Percentiles rank a stretch among this genome's conserved stretches.
Evolutionary conservation across 148 eudicot genomes (phyloP).

Genomic region (Vaccinium vitisidaea): DNA sequence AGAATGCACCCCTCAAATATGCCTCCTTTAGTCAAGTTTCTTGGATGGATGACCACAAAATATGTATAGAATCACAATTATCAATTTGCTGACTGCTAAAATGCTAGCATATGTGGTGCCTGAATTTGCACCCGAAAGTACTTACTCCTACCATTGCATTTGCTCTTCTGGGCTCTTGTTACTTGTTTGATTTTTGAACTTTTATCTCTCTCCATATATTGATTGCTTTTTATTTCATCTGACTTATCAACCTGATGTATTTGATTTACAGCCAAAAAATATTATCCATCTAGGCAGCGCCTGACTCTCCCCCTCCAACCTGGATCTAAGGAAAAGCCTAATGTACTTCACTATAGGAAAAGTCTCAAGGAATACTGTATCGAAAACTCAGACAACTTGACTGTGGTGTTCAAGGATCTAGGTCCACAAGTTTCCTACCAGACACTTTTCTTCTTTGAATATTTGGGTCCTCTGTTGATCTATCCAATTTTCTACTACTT

Average conservation of each 20-base stretch:
- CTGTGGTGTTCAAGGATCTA: slow-evolving; percentile 84
- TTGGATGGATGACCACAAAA: background rate
- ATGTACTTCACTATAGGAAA: slow-evolving; percentile 66
- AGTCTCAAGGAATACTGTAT: slow-evolving; percentile 64
- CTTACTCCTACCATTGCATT: background rate
- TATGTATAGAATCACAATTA: background rate
- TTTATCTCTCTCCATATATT: background rate
- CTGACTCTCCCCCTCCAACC: slow-evolving; percentile 83
- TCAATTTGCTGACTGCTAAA: background rate
- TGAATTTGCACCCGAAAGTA: background rate
- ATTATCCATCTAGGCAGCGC: slow-evolving; percentile 91
- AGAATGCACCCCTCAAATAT: background rate
- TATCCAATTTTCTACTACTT: slow-evolving; percentile 83
- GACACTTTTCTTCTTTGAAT: slow-evolving; percentile 88
- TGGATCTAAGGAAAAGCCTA: slow-evolving; percentile 79
- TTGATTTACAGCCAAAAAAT: slow-evolving; percentile 70
- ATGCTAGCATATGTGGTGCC: background rate
- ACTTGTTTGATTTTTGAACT: slow-evolving; percentile 2
- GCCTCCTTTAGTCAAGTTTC: background rate
- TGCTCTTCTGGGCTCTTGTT: slow-evolving; percentile 1
- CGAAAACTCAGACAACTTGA: slow-evolving; percentile 49
- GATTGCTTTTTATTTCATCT: background rate
- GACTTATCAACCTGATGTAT: slow-evolving; percentile 17
- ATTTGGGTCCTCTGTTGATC: slow-evolving; percentile 83
- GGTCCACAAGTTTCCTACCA: slow-evolving; percentile 95